These are phyloP conservation scores for Aspergillus heteromorphus DNA, from an alignment of 495 filamentous ascomycete genomes.

Conservation along the genomic window DNA sequence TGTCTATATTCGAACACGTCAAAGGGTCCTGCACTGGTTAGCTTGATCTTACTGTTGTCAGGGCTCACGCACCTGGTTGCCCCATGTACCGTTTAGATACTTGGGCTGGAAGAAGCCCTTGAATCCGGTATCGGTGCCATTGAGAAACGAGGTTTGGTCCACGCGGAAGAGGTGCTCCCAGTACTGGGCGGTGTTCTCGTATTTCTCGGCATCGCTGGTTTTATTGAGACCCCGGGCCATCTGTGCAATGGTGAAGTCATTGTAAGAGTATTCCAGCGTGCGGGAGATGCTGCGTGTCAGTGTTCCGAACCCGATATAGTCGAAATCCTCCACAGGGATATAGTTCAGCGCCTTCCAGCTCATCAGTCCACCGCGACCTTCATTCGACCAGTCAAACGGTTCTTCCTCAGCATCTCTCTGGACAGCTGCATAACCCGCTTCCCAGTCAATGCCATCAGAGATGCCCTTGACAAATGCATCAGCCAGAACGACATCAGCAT, in stretches of 20 bases:
- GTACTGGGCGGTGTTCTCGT: conserved; percentile 54
- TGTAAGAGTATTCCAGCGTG: conserved; percentile 65
- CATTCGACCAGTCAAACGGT: conserved; percentile 63
- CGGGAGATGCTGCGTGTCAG: conserved; percentile 65
- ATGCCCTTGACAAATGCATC: conserved; percentile 73
- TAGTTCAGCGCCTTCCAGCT: conserved; percentile 64
- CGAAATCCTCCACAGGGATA: conserved; percentile 66
- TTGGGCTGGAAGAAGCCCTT: conserved; percentile 65
- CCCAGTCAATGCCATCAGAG: conserved; percentile 58
- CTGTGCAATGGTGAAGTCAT: conserved; percentile 61
- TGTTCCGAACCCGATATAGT: conserved; percentile 66
- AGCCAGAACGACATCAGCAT: conserved; percentile 69
- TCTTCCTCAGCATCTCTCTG: conserved; percentile 62
- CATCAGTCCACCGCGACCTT: conserved; percentile 67
- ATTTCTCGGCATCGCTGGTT: conserved; percentile 49
- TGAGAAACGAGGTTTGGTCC: conserved; percentile 42
- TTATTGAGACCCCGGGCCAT: conserved; percentile 53
- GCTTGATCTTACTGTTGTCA: not conserved
- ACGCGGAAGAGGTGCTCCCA: conserved; percentile 70
- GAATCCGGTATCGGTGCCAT: conserved; percentile 44
- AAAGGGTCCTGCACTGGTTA: conserved; percentile 49
- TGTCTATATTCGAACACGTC: conserved; percentile 39
- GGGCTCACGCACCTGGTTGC: conserved; percentile 27
- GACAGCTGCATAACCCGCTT: conserved; percentile 62
- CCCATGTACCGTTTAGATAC: conserved; percentile 53